A percentile compares a stretch with the other conserved stretches of the same genome.
Conservation (phyloP, 768 basidiomycete genomes). For the Rhodotorula babjevae region DNA sequence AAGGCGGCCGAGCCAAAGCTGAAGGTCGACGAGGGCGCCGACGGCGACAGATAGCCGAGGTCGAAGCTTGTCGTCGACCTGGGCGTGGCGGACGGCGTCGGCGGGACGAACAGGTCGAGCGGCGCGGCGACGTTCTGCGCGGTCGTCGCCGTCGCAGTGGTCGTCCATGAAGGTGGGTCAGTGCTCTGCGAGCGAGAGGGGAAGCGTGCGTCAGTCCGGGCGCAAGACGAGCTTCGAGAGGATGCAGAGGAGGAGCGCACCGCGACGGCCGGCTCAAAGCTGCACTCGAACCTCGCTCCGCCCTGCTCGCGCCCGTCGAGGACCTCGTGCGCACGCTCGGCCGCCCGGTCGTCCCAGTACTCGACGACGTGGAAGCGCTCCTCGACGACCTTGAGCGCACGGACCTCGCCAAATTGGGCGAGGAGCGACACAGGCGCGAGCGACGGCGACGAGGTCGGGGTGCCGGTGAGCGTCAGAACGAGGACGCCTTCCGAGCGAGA, state of each 20-base stretch:
- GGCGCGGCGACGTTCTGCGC: not conserved
- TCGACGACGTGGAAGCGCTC: constrained; percentile 57
- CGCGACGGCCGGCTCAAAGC: constrained; percentile 46
- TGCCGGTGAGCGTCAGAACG: constrained; percentile 9
- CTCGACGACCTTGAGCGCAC: constrained; percentile 39
- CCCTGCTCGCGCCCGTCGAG: constrained; percentile 56
- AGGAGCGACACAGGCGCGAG: constrained; percentile 36
- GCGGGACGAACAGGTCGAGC: not conserved
- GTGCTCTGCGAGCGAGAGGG: not conserved
- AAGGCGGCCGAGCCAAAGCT: no score
- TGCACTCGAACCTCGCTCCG: constrained; percentile 55
- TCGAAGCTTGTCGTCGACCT: not conserved
- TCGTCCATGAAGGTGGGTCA: not conserved
- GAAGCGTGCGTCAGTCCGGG: not conserved
- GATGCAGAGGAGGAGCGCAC: not conserved
- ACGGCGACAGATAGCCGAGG: not conserved
- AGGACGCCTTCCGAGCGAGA: constrained; percentile 30
- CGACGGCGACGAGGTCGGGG: not conserved
- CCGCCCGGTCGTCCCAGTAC: constrained; percentile 63
- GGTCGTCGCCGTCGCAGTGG: not conserved
- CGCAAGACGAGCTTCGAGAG: not conserved
- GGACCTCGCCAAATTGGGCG: constrained; percentile 47
- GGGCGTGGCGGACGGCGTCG: not conserved
- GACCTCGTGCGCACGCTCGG: constrained; percentile 54
- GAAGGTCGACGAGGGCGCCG: no score